Evolutionary conservation across 1,284 basidiomycete species (phyloP).

Genomic region (Blastosporella zonata): DNA sequence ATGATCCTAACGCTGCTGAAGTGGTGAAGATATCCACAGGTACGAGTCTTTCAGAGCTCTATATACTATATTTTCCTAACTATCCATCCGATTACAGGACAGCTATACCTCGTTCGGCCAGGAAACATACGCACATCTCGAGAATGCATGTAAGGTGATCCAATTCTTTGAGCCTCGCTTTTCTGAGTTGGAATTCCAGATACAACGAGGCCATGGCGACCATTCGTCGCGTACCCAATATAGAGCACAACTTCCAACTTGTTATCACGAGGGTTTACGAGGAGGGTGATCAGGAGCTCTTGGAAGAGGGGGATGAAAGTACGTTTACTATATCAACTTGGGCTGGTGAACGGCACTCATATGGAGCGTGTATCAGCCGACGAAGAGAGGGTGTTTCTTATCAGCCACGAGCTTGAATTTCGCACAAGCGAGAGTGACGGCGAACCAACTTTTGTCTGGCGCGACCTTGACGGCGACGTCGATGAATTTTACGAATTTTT

Average conservation of each 20-base stretch:
- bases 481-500: conserved; percentile 85
- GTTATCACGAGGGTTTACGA: conserved; percentile 94
- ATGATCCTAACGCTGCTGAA: conserved; percentile 86
- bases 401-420: conserved; percentile 87
- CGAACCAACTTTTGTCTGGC: conserved; percentile 85
- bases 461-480: conserved; percentile 81
- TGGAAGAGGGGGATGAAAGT: conserved; percentile 97
- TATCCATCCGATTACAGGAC: conserved; percentile 46
- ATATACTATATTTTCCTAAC: neutral
- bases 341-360: neutral
- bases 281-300: conserved; percentile 90
- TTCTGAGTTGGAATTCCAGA: conserved; percentile 39
- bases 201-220: conserved; percentile 96
- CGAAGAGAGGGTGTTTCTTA: conserved; percentile 89
- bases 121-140: conserved; percentile 88
- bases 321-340: conserved; percentile 30
- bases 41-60: conserved; percentile 9
- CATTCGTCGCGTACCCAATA: conserved; percentile 79
- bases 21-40: conserved; percentile 88
- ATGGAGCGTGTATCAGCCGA: conserved; percentile 52
- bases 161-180: conserved; percentile 1
- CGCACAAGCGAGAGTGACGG: conserved; percentile 74
- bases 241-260: conserved; percentile 93
- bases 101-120: conserved; percentile 89
- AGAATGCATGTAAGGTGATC: conserved; percentile 89